Percentiles rank a stretch among this genome's conserved stretches.
Evolutionary conservation across 148 eudicot genomes (phyloP).

Genomic region (Rhododendron simsii): DNA sequence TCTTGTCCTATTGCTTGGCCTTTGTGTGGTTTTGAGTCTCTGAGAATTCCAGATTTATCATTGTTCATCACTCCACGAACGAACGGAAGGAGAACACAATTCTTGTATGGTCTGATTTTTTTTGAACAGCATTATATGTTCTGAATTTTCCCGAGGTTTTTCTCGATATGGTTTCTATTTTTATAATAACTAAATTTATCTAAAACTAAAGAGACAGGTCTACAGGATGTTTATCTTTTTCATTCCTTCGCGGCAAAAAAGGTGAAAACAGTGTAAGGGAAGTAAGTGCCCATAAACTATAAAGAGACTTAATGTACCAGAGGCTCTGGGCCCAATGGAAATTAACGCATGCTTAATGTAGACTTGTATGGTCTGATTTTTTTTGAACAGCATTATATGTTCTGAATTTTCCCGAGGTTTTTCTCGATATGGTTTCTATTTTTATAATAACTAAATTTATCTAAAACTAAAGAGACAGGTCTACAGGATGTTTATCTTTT

Average conservation of each 20-base stretch:
- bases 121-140: not conserved
- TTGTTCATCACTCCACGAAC: not conserved
- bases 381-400: not conserved
- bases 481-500: not conserved
- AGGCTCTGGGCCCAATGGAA: not conserved
- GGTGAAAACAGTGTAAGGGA: not conserved
- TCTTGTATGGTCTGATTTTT: not conserved
- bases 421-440: not conserved
- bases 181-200: not conserved
- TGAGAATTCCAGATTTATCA: not conserved
- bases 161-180: not conserved
- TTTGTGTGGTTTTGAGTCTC: not conserved
- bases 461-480: not conserved
- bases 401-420: not conserved
- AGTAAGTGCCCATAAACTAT: not conserved
- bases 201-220: not conserved
- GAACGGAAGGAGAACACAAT: not conserved
- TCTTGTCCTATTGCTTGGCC: not conserved
- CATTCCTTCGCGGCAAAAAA: not conserved
- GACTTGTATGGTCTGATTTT: no score
- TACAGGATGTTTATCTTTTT: not conserved
- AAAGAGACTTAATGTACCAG: not conserved
- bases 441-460: not conserved
- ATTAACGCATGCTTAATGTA: not conserved
- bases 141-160: not conserved